A percentile compares a stretch with the other conserved stretches of the same genome.
Evolutionary conservation across 2,329 filamentous ascomycete species (phyloP).

Genomic region (Cladobotryum mycophilum): DNA sequence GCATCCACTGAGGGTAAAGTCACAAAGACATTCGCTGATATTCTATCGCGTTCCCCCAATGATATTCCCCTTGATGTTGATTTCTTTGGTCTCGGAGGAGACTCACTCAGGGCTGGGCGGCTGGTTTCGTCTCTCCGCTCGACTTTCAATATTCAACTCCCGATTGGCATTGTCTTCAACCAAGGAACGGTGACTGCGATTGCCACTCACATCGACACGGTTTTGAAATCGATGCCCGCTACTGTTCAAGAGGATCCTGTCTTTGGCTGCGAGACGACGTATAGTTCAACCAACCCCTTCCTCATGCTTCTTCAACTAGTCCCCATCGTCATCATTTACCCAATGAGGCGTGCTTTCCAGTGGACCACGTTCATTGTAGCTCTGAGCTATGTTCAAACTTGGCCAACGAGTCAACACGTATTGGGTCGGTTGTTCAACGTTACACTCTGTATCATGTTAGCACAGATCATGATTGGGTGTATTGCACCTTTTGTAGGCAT

Average conservation of each 20-base stretch:
- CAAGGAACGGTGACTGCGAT: constrained; percentile 39
- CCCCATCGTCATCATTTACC: constrained; percentile 44
- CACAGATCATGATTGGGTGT: constrained; percentile 32
- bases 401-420: constrained; percentile 33
- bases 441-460: constrained; percentile 37
- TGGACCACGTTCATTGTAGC: constrained; percentile 48
- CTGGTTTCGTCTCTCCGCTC: constrained; percentile 45
- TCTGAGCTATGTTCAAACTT: constrained; percentile 34
- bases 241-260: constrained; percentile 13
- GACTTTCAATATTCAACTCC: constrained; percentile 41
- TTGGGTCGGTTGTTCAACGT: constrained; percentile 44
- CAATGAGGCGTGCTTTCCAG: constrained; percentile 43
- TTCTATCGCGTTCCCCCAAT: constrained; percentile 33
- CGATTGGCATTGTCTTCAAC: constrained; percentile 47
- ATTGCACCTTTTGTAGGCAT: constrained; percentile 43
- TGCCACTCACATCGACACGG: constrained; percentile 31
- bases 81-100: constrained; percentile 48
- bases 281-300: constrained; percentile 43
- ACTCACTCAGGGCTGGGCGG: constrained; percentile 47
- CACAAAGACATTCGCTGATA: constrained; percentile 37
- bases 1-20: constrained; percentile 32
- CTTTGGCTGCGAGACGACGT: constrained; percentile 33
- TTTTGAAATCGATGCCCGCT: constrained; percentile 9
- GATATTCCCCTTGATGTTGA: constrained; percentile 37
- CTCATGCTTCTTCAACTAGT: constrained; percentile 45